These are phyloP conservation scores for Aspergillus bridgeri DNA, from an alignment of 495 filamentous ascomycete genomes.

Conservation along the genomic window DNA sequence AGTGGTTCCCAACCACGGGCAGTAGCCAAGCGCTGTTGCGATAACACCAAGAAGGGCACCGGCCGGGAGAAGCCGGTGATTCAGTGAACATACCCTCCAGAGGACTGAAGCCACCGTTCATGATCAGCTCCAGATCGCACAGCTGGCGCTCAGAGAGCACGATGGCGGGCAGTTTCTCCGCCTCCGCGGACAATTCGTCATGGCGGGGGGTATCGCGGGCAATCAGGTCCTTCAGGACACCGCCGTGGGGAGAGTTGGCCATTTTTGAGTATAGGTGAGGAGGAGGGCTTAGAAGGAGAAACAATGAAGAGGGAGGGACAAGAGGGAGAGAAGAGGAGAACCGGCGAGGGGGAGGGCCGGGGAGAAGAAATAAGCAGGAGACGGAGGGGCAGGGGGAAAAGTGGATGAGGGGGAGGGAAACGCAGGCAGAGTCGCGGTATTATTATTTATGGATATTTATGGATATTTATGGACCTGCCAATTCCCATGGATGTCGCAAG, in stretches of 20 bases:
- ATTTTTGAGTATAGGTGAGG: constrained; percentile 33
- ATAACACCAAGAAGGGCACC: constrained; percentile 3
- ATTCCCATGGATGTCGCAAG: constrained; percentile 6
- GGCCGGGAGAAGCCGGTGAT: constrained; percentile 6
- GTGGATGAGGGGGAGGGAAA: neutral
- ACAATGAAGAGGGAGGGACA: constrained; percentile 9
- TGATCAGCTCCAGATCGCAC: constrained; percentile 93
- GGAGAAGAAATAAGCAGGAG: constrained; percentile 12
- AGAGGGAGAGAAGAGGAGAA: constrained; percentile 10
- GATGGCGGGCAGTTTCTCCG: constrained; percentile 81
- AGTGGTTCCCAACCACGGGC: constrained; percentile 29
- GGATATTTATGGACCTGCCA: too few relatives aligned
- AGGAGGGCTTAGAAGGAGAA: constrained; percentile 5
- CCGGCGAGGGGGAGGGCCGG: constrained; percentile 7
- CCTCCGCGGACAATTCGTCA: constrained; percentile 71
- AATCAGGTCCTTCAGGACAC: constrained; percentile 93
- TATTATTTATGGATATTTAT: neutral
- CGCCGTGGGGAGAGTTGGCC: constrained; percentile 89
- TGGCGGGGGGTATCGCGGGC: constrained; percentile 83
- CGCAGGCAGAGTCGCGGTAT: neutral
- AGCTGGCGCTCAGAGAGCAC: constrained; percentile 87
- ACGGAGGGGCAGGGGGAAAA: constrained; percentile 11
- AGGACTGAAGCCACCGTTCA: constrained; percentile 95
- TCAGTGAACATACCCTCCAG: constrained; percentile 72
- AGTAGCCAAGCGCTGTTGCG: constrained; percentile 9